Conservation (phyloP, 805 yeast species). For the Candida saitoana region DNA sequence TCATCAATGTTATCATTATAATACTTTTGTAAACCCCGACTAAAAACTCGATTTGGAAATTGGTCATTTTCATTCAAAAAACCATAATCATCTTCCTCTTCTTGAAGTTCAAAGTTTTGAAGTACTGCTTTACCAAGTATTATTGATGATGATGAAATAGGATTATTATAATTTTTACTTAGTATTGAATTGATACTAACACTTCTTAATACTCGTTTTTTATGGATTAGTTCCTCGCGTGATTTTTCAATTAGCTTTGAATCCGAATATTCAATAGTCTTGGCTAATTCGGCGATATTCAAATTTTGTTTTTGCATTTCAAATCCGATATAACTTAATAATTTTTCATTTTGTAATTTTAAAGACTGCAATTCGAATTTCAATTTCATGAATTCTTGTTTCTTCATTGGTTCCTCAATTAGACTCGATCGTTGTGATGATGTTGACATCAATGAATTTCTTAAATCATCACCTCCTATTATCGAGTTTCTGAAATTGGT, state of each 20-base stretch:
- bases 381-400: constrained; percentile 48
- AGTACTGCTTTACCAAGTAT: constrained; percentile 5
- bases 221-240: constrained; percentile 40
- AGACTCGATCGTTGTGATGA: constrained; percentile 33
- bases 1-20: constrained; percentile 13
- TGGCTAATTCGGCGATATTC: constrained; percentile 35
- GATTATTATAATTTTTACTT: constrained; percentile 13
- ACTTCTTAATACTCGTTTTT: constrained; percentile 39
- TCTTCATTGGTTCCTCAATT: constrained; percentile 19
- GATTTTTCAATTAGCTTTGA: constrained; percentile 49
- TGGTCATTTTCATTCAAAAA: constrained; percentile 24
- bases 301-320: constrained; percentile 47
- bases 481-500: constrained; percentile 9
- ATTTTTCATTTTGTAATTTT: constrained; percentile 52
- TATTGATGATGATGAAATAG: neutral
- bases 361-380: constrained; percentile 52
- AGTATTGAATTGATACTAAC: constrained; percentile 30
- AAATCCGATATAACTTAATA: constrained; percentile 54
- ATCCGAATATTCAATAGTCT: constrained; percentile 46
- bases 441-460: constrained; percentile 15
- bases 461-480: constrained; percentile 7
- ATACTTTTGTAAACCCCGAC: constrained; percentile 24
- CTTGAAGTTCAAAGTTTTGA: constrained; percentile 6
- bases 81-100: constrained; percentile 30
- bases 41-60: constrained; percentile 22